Conservation (phyloP, 345 rosid genomes). For the Hypericum perforatum region DNA sequence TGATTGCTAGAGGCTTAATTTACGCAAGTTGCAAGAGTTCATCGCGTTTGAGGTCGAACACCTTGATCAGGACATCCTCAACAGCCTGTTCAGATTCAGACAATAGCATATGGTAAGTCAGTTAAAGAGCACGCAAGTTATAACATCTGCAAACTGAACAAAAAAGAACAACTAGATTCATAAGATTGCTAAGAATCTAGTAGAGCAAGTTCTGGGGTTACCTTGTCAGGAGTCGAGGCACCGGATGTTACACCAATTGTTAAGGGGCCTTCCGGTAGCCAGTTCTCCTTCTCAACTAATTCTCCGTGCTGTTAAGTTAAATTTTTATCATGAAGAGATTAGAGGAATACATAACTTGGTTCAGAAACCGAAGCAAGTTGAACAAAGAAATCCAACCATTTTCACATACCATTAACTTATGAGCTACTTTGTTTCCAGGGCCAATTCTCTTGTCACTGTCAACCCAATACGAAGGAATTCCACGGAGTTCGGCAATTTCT, state of each 20-base stretch:
- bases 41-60: slow-evolving; percentile 65
- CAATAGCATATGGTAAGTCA: neutral
- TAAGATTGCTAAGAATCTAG: no score
- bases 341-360: neutral
- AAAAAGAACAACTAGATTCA: no score
- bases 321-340: neutral
- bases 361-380: neutral
- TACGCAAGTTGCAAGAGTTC: slow-evolving; percentile 55
- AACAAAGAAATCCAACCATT: slow-evolving; percentile 1
- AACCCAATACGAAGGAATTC: slow-evolving; percentile 91
- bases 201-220: slow-evolving; percentile 9
- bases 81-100: slow-evolving; percentile 39
- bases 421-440: slow-evolving; percentile 82
- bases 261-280: slow-evolving; percentile 79
- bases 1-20: neutral
- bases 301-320: slow-evolving; percentile 61
- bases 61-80: slow-evolving; percentile 64
- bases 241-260: slow-evolving; percentile 90
- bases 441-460: slow-evolving; percentile 84
- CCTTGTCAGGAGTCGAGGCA: slow-evolving; percentile 99
- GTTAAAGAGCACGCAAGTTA: no score
- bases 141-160: no score
- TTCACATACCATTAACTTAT: slow-evolving; percentile 57
- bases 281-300: slow-evolving; percentile 80
- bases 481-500: slow-evolving; percentile 77